Evolutionary conservation across 441 rosid genomes (phyloP), one percentile per base, ranked within the genome.

Genomic region (Arabidopsis hybrid): DNA sequence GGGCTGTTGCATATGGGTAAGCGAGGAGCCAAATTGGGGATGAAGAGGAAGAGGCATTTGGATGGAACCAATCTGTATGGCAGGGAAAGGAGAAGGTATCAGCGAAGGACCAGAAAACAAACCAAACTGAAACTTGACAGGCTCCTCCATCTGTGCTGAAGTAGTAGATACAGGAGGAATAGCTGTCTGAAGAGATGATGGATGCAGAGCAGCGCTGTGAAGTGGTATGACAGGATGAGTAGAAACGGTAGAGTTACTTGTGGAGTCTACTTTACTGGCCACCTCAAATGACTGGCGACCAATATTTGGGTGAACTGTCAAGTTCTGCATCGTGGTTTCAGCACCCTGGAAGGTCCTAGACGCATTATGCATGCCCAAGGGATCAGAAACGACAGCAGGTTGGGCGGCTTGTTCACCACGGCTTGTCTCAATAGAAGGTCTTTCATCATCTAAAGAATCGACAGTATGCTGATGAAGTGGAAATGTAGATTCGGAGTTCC

Each of bases 11-110:
- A 85, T 75, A 68, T 87, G 91, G 26, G 84, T 40, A 46, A 86
- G 80, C 29, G 98, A 85, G 74, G 91, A 77, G 38, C 88, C 89
- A 63, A 82, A 84, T 57, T 87, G 96, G 39, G 97, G 88, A 85
- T 90, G 91, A 60, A 95, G 80, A 84, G 89, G 94, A 82, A 95
- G 99, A 76, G 99, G 99, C 99, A 93, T 93, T 85, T 92, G 97
- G 77, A 95, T 95, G 68, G 99, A 91, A 80, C 99, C 99, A 78
- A 95, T 95, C 82, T 95, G 99, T 80, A 95, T 95, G 72, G 99
- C 98, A 63, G 96, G 99, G 77, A 88, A 88, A 39, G 98, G 95
- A 56, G 99, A 88, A 69, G 98, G 95, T 69, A 93, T 88, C 77
- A 95, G 73, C 51, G 98, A 83, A 66, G 95, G 97, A 72, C 97